A percentile compares a stretch with the other conserved stretches of the same genome.
Evolutionary conservation across 108 stramenopile genomes (phyloP).

Genomic region (Conticribra weissflogii): DNA sequence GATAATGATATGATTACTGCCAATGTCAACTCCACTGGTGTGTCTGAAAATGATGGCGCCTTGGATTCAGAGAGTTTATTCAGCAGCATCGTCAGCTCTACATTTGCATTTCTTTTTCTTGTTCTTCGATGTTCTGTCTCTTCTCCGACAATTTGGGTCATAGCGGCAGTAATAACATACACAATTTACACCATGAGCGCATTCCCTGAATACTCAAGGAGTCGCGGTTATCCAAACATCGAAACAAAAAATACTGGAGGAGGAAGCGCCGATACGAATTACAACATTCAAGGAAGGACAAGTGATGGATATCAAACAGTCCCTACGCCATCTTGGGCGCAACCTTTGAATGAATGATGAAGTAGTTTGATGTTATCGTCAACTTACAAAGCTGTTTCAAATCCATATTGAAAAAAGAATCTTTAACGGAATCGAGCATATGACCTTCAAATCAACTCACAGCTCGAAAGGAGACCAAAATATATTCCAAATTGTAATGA

Average conservation of each 20-base stretch:
- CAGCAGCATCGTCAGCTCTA: neutral
- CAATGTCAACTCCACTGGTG: neutral
- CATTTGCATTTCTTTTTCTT: conserved; percentile 1
- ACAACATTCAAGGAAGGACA: neutral
- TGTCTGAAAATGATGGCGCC: neutral
- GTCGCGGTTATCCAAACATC: conserved; percentile 17
- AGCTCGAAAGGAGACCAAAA: too few species aligned
- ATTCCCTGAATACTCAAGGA: conserved; percentile 34
- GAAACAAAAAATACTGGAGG: neutral
- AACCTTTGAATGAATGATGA: conserved; percentile 3
- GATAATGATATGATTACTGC: neutral
- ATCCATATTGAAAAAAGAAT: too few species aligned
- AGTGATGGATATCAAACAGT: conserved; percentile 31
- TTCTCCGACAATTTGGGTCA: conserved; percentile 33
- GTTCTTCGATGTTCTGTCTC: conserved; percentile 15
- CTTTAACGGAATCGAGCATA: too few species aligned
- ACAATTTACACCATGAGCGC: conserved; percentile 24
- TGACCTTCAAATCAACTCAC: too few species aligned
- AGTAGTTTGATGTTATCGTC: too few species aligned
- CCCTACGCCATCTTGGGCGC: conserved; percentile 9
- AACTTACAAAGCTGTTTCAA: too few species aligned
- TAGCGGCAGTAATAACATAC: conserved; percentile 16
- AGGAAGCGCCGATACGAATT: neutral
- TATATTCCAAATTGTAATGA: too few species aligned
- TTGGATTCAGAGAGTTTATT: neutral